These are phyloP conservation scores for Cinnamomum chago DNA, from an alignment of 164 flowering plant genomes.

Conservation along the genomic window DNA sequence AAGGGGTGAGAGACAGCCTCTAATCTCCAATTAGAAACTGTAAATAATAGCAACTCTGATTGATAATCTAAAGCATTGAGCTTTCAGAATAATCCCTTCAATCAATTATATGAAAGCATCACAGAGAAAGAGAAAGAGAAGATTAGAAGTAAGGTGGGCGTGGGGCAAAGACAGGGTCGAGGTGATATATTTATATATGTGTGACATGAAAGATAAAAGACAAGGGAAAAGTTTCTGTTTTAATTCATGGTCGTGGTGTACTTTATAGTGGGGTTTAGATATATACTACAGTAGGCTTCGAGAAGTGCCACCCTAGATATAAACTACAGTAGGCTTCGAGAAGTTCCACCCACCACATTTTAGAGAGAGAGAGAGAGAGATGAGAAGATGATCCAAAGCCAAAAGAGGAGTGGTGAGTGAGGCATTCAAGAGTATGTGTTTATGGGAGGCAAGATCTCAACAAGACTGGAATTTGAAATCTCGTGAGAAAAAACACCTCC, in stretches of 20 bases:
- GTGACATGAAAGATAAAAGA: conserved; percentile 1
- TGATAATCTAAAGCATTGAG: not conserved
- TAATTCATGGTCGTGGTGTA: conserved; percentile 6
- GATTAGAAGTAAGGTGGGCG: not conserved
- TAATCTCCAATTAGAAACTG: not conserved
- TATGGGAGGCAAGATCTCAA: conserved; percentile 19
- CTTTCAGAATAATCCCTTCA: not conserved
- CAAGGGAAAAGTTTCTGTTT: conserved; percentile 5
- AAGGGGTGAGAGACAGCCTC: not conserved
- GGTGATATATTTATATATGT: not conserved
- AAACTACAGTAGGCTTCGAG: no score
- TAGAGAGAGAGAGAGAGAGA: no score
- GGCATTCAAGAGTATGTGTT: not conserved
- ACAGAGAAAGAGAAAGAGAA: not conserved
- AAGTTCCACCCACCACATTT: no score
- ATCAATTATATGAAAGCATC: not conserved
- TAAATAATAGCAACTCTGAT: no score
- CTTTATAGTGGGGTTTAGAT: conserved; percentile 11
- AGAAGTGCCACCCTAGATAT: conserved; percentile 7
- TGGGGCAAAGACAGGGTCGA: not conserved
- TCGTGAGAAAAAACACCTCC: conserved; percentile 40
- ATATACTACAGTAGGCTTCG: not conserved
- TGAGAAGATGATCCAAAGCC: not conserved
- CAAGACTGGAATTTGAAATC: conserved; percentile 68
- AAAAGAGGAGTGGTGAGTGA: not conserved